Percentiles rank a stretch among this genome's conserved stretches.
Conservation (phyloP, 129 eudicot genomes). For the Mikania micrantha region DNA sequence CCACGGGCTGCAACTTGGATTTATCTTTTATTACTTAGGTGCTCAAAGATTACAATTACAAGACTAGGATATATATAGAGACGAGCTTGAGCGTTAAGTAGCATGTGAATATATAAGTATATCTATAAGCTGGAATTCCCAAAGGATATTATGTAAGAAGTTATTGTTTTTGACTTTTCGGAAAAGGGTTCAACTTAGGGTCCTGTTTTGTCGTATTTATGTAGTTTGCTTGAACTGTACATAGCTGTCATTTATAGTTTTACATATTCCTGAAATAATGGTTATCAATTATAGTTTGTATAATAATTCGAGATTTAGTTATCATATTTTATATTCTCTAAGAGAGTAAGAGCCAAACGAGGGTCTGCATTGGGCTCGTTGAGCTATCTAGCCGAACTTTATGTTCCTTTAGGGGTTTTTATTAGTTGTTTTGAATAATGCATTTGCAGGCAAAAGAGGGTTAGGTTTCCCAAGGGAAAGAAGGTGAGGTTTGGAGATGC, state of each 20-base stretch:
- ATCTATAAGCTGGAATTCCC: background rate
- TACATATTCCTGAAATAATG: background rate
- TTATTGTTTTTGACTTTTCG: background rate
- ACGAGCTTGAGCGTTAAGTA: background rate
- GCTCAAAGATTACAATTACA: too few species aligned
- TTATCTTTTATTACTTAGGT: too few species aligned
- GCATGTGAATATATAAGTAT: background rate
- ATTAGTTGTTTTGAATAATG: constrained; percentile 5
- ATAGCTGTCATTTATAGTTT: background rate
- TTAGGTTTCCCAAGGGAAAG: constrained; percentile 82
- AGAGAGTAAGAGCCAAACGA: too few species aligned
- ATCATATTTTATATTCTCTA: too few species aligned
- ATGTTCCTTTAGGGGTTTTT: background rate
- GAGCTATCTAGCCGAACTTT: background rate
- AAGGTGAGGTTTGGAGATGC: constrained; percentile 54
- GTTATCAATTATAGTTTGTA: background rate
- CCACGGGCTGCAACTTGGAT: too few species aligned
- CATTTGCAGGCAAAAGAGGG: constrained; percentile 49
- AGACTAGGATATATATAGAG: background rate
- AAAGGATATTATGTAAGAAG: background rate
- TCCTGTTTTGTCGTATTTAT: background rate
- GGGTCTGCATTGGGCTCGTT: background rate
- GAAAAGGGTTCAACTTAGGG: background rate
- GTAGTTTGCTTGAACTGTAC: background rate
- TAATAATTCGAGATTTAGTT: background rate